phyloP scores from a whole-genome alignment of 768 basidiomycete genomes.

The Plicaturopsis crispa region DNA sequence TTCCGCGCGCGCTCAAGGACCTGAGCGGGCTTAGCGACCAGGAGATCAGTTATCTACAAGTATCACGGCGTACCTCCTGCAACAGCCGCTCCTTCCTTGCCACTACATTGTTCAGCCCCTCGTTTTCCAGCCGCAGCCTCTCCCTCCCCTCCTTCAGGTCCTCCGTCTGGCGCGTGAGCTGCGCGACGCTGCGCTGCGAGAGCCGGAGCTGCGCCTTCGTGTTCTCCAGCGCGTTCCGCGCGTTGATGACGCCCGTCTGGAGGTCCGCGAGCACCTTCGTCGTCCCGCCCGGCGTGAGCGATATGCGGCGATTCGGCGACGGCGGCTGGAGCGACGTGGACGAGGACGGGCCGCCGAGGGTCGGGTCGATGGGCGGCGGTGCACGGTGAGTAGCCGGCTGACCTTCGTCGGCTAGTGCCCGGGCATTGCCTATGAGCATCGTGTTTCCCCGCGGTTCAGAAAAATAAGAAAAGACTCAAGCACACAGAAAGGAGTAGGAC shows the following conservation, averaged over 20 bases:
- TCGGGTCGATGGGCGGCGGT: slow-evolving; percentile 30
- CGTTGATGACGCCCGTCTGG: slow-evolving; percentile 75
- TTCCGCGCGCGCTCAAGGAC: slow-evolving; percentile 80
- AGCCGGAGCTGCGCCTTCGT: slow-evolving; percentile 76
- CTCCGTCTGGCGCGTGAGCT: slow-evolving; percentile 78
- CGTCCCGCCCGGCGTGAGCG: slow-evolving; percentile 70
- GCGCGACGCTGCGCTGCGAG: slow-evolving; percentile 77
- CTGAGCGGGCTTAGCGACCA: slow-evolving; percentile 21
- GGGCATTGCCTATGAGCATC: slow-evolving; percentile 62
- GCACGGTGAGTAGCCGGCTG: slow-evolving; percentile 28
- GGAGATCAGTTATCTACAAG: neutral
- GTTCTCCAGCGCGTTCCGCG: slow-evolving; percentile 77
- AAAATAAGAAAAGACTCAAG: slow-evolving; percentile 2
- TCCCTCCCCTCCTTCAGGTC: slow-evolving; percentile 86
- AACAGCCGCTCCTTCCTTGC: slow-evolving; percentile 79
- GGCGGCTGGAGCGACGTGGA: slow-evolving; percentile 32
- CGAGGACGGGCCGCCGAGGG: too few relatives aligned
- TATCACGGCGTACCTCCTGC: slow-evolving; percentile 56
- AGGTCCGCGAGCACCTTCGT: slow-evolving; percentile 86
- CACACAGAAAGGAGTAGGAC: slow-evolving; percentile 1
- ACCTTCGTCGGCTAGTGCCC: slow-evolving; percentile 74
- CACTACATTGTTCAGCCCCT: slow-evolving; percentile 82
- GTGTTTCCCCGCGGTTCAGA: too few relatives aligned
- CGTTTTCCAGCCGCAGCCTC: slow-evolving; percentile 76
- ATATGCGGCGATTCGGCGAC: slow-evolving; percentile 39